These are phyloP conservation scores for Trametes polyzona DNA, from an alignment of 1,284 basidiomycete species.

Conservation along the genomic window DNA sequence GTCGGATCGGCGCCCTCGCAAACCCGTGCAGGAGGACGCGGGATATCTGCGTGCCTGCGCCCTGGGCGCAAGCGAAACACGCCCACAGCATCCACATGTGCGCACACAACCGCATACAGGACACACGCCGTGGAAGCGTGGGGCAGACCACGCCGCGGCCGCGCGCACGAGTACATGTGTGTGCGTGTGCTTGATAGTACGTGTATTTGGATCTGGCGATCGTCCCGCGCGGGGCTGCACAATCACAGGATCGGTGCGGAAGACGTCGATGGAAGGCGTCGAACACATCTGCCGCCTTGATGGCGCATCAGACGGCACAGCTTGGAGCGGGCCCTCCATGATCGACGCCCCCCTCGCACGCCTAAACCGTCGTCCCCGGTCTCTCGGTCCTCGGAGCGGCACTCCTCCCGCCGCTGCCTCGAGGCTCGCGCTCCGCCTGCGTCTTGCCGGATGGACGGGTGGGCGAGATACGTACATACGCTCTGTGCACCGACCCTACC, in stretches of 20 bases:
- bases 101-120: not conserved
- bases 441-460: too few species aligned
- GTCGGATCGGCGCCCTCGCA: constrained; percentile 3
- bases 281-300: constrained; percentile 9
- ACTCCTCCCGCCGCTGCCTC: not conserved
- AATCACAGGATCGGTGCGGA: not conserved
- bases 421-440: too few species aligned
- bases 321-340: constrained; percentile 7
- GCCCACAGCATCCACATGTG: too few species aligned
- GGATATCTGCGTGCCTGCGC: not conserved
- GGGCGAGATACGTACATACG: too few species aligned
- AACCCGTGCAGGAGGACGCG: too few species aligned
- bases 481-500: not conserved
- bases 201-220: not conserved
- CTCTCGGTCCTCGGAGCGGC: not conserved
- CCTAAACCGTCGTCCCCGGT: too few species aligned
- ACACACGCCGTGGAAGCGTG: too few species aligned
- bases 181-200: too few species aligned
- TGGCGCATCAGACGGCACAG: constrained; percentile 23
- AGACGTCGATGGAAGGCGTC: not conserved
- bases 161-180: too few species aligned
- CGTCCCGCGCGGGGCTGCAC: not conserved
- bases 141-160: too few species aligned
- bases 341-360: not conserved
- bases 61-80: not conserved